Base-by-base conservation (phyloP, 768 basidiomycete genomes). In the Mycena indigotica region DNA sequence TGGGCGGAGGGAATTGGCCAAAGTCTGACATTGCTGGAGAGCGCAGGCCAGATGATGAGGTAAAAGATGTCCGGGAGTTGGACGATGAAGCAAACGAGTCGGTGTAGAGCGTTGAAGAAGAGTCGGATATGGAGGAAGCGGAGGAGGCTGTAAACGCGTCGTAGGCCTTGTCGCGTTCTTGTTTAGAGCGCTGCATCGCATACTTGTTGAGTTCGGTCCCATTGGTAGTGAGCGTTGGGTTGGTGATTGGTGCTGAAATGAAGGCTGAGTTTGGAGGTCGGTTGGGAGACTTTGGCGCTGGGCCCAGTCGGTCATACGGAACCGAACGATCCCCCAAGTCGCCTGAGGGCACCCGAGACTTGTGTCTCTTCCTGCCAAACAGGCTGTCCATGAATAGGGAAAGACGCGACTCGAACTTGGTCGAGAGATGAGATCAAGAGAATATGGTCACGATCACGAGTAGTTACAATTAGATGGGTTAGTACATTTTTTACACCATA, bases 201-300 rank as follows among this genome's bases (percentile, higher is more conserved):
- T 79, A 83, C 63, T 82, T 78, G 71, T 87, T 91, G 66, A 90
- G 74, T 60, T 90, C 88, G 10, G 87, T 85, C 35, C 91, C 91
- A 63, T 83, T 77, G 41, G 80, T 58, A 2, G 89, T 90, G 55
- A 93, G 83, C 13, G 85, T 84, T 5, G 91, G 91, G 66, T 93
- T 93, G 24, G 91, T 91, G 65, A 88, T 87, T 6, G 91, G 91
- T 4, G 91, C 91, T 28, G 89, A 92, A 62, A 93, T 93, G 49
- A 62, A 70, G 60, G 45, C 35, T 61, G 51, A 29, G 77, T 82
- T 50, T 82, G 71, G 6, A 83, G 83, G 23, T 72, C 75, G 49
- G 84, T 83, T 65, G 24, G 89, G 88, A 46, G 87, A 82, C 52
- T 82, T 81, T 29, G 79, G 72, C 32, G 81, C 74, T n/a, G 82